phyloP scores from a whole-genome alignment of 2,329 filamentous ascomycete genomes.

The Fusarium sp. region DNA sequence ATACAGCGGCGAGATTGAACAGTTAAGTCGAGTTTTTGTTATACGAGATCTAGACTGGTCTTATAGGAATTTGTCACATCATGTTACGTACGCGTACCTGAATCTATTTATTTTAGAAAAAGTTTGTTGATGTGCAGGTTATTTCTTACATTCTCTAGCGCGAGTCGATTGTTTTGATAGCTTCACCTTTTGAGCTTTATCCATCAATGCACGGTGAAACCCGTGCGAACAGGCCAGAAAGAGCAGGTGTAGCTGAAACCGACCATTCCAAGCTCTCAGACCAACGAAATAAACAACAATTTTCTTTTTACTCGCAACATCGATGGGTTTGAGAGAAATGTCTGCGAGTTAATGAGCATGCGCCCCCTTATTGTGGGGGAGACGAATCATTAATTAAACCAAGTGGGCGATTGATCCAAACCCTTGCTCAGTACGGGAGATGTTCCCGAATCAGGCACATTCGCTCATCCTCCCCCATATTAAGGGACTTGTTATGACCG shows the following conservation, averaged over 20 bases:
- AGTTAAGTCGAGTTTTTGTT: neutral
- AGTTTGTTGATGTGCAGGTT: conserved; percentile 6
- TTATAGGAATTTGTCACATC: conserved; percentile 4
- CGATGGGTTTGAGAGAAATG: neutral
- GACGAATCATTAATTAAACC: conserved; percentile 43
- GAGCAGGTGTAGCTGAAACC: conserved; percentile 29
- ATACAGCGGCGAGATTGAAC: too few species aligned
- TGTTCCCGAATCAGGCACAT: conserved; percentile 4
- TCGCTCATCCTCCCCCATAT: conserved; percentile 25
- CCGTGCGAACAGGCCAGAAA: neutral
- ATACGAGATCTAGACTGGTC: conserved; percentile 35
- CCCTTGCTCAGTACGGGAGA: neutral
- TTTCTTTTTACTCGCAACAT: neutral
- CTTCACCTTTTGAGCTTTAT: neutral
- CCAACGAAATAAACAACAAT: conserved; percentile 10
- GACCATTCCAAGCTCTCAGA: conserved; percentile 37
- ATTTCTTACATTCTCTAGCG: neutral
- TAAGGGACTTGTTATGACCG: conserved; percentile 14
- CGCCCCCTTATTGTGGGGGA: conserved; percentile 41
- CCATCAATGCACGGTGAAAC: conserved; percentile 3
- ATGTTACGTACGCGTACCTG: conserved; percentile 32
- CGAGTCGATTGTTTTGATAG: neutral
- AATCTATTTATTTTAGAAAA: neutral
- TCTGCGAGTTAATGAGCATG: neutral
- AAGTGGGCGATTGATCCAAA: conserved; percentile 36